A percentile compares a stretch with the other conserved stretches of the same genome.
These are phyloP conservation scores for Rhodotorula taiwanensis DNA, from an alignment of 768 basidiomycete genomes.

Conservation along the genomic window DNA sequence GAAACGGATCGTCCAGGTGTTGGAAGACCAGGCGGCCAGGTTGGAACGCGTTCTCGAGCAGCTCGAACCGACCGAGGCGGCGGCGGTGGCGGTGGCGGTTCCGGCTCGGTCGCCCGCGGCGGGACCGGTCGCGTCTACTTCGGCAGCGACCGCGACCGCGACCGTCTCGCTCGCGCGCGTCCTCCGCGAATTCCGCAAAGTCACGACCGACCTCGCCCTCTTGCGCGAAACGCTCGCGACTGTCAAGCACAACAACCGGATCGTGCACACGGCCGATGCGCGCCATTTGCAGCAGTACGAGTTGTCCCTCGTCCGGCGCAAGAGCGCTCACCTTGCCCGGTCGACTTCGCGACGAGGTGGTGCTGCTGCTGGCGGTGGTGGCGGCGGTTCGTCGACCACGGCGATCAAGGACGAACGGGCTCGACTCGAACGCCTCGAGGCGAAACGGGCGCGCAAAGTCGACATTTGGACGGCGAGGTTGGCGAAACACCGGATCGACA, in stretches of 20 bases:
- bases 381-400: neutral
- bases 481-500: slow-evolving; percentile 14
- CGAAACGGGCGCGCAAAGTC: slow-evolving; percentile 21
- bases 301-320: too few species aligned
- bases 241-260: slow-evolving; percentile 24
- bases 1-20: slow-evolving; percentile 10
- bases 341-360: neutral
- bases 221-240: slow-evolving; percentile 17
- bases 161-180: slow-evolving; percentile 1
- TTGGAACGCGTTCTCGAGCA: slow-evolving; percentile 9
- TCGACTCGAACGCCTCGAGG: neutral
- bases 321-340: too few species aligned
- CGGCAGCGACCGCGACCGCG: neutral
- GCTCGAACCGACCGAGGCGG: slow-evolving; percentile 9
- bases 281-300: too few species aligned
- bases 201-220: slow-evolving; percentile 15
- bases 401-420: neutral
- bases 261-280: neutral
- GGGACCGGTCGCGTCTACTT: neutral
- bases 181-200: slow-evolving; percentile 14
- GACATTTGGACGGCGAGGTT: slow-evolving; percentile 12
- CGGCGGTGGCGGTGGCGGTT: neutral
- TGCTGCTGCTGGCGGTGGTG: neutral
- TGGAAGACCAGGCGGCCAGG: slow-evolving; percentile 9
- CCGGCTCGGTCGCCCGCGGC: neutral